Evolutionary conservation across 1,284 basidiomycete species (phyloP).

Genomic region (Xanthoconium separans): DNA sequence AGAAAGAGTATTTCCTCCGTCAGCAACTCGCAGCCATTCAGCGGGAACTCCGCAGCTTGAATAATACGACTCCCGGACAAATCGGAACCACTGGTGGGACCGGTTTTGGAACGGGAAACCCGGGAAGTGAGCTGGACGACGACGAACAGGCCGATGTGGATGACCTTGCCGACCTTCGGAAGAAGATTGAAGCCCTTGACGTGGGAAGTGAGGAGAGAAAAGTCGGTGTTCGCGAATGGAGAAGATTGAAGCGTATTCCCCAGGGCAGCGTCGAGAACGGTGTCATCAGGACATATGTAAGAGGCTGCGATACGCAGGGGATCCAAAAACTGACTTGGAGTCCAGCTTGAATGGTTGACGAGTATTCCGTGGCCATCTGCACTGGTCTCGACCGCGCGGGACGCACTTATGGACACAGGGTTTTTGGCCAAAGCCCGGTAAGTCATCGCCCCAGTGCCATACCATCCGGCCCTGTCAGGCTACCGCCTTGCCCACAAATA

Average conservation of each 20-base stretch:
- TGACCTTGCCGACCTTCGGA: constrained; percentile 75
- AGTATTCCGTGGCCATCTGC: constrained; percentile 71
- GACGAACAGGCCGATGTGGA: constrained; percentile 77
- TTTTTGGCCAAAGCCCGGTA: constrained; percentile 62
- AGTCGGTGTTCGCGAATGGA: constrained; percentile 83
- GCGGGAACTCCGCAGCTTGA: constrained; percentile 74
- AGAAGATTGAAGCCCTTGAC: constrained; percentile 78
- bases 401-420: constrained; percentile 45
- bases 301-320: not conserved
- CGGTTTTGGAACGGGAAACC: constrained; percentile 17
- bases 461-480: not conserved
- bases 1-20: constrained; percentile 80
- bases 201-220: constrained; percentile 75
- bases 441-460: constrained; percentile 1
- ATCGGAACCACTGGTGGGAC: constrained; percentile 7
- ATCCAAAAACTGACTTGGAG: constrained; percentile 12
- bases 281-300: constrained; percentile 74
- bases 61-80: constrained; percentile 28
- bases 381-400: constrained; percentile 28
- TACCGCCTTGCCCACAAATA: constrained; percentile 4
- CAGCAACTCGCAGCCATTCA: constrained; percentile 90
- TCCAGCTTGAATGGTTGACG: constrained; percentile 81
- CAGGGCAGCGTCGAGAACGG: constrained; percentile 77
- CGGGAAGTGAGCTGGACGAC: constrained; percentile 57
- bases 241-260: constrained; percentile 70